phyloP scores from a whole-genome alignment of 306 rosid genomes.

The Acacia melanoxylon region DNA sequence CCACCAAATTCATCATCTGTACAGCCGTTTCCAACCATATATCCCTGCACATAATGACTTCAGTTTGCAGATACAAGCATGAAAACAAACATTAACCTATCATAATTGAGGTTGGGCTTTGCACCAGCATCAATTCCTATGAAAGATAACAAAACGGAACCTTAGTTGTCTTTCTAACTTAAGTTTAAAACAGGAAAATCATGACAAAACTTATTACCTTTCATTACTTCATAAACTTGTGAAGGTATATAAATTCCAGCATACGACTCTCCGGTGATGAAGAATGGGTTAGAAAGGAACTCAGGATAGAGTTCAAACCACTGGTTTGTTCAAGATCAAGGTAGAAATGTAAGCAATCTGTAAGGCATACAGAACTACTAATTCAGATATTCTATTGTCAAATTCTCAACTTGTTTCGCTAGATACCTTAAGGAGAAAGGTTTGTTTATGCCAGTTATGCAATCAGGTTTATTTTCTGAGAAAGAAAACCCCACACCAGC shows the following conservation, averaged over 20 bases:
- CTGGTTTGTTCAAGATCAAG: conserved; percentile 39
- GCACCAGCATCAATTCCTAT: conserved; percentile 52
- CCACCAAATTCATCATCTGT: conserved; percentile 78
- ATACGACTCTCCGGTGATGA: conserved; percentile 89
- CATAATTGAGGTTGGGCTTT: conserved; percentile 60
- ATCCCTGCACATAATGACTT: conserved; percentile 62
- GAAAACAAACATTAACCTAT: conserved; percentile 25
- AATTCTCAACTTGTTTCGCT: conserved; percentile 13
- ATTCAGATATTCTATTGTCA: conserved; percentile 2
- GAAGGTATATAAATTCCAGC: conserved; percentile 96
- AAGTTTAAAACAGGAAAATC: background rate
- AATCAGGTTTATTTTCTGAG: conserved; percentile 68
- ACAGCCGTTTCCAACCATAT: conserved; percentile 90
- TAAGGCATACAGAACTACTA: background rate
- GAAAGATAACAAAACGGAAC: conserved; percentile 8
- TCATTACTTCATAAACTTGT: conserved; percentile 62
- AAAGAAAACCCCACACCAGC: conserved; percentile 94
- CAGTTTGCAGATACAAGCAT: conserved; percentile 7
- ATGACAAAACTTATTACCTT: conserved; percentile 55
- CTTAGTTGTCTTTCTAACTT: conserved; percentile 9
- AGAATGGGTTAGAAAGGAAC: conserved; percentile 74
- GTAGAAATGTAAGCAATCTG: conserved; percentile 27
- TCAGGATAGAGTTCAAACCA: conserved; percentile 86
- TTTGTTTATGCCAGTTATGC: conserved; percentile 60
- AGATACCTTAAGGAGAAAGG: conserved; percentile 84